Evolutionary conservation across 345 rosid genomes (phyloP).

Genomic region (Melaleuca quinquenervia): DNA sequence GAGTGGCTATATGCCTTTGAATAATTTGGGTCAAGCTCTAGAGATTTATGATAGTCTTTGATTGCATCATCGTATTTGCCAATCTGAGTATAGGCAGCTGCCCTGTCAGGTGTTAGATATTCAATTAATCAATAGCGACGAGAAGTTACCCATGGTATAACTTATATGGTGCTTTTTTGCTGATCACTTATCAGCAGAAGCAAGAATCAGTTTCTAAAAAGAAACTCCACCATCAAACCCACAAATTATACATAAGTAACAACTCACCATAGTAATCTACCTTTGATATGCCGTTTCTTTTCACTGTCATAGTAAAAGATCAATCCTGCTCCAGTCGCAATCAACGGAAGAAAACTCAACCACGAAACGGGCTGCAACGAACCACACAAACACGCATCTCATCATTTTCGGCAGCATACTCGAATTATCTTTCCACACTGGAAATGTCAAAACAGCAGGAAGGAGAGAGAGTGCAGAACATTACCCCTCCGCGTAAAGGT

Average conservation of each 20-base stretch:
- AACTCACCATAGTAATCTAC: slow-evolving; percentile 91
- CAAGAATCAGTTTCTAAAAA: background rate
- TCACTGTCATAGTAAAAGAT: slow-evolving; percentile 48
- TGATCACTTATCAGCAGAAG: background rate
- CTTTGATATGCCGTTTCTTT: slow-evolving; percentile 91
- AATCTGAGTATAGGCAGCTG: slow-evolving; percentile 78
- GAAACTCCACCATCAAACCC: too few relatives aligned
- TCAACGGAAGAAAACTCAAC: slow-evolving; percentile 72
- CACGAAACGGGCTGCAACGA: slow-evolving; percentile 74
- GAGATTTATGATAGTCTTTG: slow-evolving; percentile 64
- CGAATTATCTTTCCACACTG: background rate
- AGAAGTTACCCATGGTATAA: background rate
- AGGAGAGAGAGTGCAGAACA: background rate
- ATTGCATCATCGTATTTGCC: slow-evolving; percentile 56
- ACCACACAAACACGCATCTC: background rate
- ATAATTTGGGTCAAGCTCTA: slow-evolving; percentile 66
- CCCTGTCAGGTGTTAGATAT: slow-evolving; percentile 31
- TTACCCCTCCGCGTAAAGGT: slow-evolving; percentile 90
- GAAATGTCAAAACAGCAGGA: background rate
- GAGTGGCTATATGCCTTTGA: slow-evolving; percentile 89
- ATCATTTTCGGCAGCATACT: background rate
- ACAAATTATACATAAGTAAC: background rate
- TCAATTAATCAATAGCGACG: background rate
- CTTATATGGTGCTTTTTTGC: background rate
- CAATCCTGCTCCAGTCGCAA: slow-evolving; percentile 71